Conservation (phyloP, 2,329 filamentous ascomycete genomes). For the Beauveria varroae region DNA sequence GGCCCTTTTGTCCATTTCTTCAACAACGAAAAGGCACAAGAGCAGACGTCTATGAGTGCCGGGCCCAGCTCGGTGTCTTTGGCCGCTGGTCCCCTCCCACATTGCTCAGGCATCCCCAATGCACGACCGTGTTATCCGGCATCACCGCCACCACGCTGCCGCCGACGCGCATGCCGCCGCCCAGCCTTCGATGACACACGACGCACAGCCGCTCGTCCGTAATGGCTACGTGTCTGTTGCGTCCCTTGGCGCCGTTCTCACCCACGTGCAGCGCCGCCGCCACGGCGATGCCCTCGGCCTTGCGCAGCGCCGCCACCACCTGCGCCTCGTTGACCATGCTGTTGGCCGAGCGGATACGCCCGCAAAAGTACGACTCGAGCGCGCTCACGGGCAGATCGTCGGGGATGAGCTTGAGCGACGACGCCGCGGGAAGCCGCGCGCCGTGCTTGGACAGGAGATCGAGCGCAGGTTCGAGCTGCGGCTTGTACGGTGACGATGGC, state of each 20-base stretch:
- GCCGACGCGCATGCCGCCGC: slow-evolving; percentile 75
- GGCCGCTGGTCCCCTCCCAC: slow-evolving; percentile 21
- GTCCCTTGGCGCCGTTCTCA: slow-evolving; percentile 23
- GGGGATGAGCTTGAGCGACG: slow-evolving; percentile 80
- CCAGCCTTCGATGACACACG: slow-evolving; percentile 88
- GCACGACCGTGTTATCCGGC: slow-evolving; percentile 73
- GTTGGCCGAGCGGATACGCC: slow-evolving; percentile 80
- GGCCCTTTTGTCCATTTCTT: too few relatives aligned
- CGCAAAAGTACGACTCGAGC: slow-evolving; percentile 84
- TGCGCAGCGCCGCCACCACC: slow-evolving; percentile 68
- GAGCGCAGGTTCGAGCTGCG: slow-evolving; percentile 72
- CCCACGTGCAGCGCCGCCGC: slow-evolving; percentile 70
- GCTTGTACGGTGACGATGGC: slow-evolving; percentile 64
- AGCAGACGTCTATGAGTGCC: slow-evolving; percentile 21
- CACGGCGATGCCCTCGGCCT: slow-evolving; percentile 69
- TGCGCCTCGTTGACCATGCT: slow-evolving; percentile 72
- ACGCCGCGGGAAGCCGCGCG: slow-evolving; percentile 78
- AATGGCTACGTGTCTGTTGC: slow-evolving; percentile 65
- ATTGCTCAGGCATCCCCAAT: slow-evolving; percentile 66
- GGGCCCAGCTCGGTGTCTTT: slow-evolving; percentile 28
- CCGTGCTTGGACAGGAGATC: slow-evolving; percentile 87
- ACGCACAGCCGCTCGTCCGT: slow-evolving; percentile 84
- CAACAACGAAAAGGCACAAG: not conserved
- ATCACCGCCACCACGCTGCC: slow-evolving; percentile 86
- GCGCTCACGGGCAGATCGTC: slow-evolving; percentile 68